phyloP scores from a whole-genome alignment of 495 filamentous ascomycete species.

The Lepraria neglecta region DNA sequence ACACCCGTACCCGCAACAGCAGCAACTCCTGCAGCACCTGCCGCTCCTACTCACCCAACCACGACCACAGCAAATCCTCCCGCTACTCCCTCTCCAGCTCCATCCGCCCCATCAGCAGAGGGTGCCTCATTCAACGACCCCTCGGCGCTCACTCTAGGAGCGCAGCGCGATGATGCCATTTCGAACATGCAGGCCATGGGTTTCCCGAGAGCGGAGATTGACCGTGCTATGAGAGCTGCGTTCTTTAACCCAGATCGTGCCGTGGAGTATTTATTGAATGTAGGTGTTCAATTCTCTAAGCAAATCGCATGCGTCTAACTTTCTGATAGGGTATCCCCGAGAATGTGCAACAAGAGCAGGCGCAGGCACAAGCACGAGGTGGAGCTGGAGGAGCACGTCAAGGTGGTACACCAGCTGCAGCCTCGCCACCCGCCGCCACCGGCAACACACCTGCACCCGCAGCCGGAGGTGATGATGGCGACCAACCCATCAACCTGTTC shows the following conservation, averaged over 20 bases:
- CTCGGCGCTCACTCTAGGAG: constrained; percentile 76
- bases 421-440: constrained; percentile 29
- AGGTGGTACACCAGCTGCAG: constrained; percentile 36
- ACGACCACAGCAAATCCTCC: constrained; percentile 46
- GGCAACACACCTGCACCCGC: constrained; percentile 27
- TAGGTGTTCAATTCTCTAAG: constrained; percentile 40
- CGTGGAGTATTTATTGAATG: constrained; percentile 87
- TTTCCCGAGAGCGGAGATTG: constrained; percentile 77
- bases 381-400: constrained; percentile 28
- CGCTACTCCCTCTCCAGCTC: constrained; percentile 63
- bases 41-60: constrained; percentile 44
- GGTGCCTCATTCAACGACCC: constrained; percentile 59
- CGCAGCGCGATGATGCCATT: constrained; percentile 75
- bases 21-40: constrained; percentile 53
- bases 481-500: constrained; percentile 80
- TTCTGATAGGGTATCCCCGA: constrained; percentile 76
- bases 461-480: constrained; percentile 48
- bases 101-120: constrained; percentile 35
- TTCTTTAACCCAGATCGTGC: constrained; percentile 96
- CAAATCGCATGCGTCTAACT: constrained; percentile 10
- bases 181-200: constrained; percentile 97
- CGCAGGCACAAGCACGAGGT: constrained; percentile 45
- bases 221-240: constrained; percentile 89
- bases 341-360: constrained; percentile 64
- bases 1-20: constrained; percentile 64